Evolutionary conservation across 805 yeast species (phyloP).

Genomic region (Barnettozyma botsteinii): DNA sequence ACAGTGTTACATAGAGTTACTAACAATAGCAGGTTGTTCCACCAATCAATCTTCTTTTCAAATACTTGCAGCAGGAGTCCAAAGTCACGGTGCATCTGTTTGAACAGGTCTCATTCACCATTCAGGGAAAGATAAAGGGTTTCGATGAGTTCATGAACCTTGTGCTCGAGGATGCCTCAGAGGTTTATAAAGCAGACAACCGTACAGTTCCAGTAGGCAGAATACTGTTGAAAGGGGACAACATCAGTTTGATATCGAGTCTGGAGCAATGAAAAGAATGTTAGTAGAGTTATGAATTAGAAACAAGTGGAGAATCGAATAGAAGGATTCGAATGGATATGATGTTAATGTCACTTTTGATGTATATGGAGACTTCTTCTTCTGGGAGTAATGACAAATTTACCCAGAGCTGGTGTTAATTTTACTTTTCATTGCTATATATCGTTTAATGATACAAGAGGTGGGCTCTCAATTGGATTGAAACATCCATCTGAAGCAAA

Average conservation of each 20-base stretch:
- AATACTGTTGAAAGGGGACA: constrained; percentile 87
- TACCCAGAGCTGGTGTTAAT: no score
- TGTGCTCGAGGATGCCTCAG: constrained; percentile 56
- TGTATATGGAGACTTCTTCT: no score
- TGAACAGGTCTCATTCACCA: constrained; percentile 72
- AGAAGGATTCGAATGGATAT: no score
- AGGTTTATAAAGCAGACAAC: constrained; percentile 52
- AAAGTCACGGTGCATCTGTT: constrained; percentile 82
- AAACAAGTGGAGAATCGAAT: neutral
- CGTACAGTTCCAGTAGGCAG: constrained; percentile 56
- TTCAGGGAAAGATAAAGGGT: constrained; percentile 83
- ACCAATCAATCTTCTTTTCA: constrained; percentile 88
- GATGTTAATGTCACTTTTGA: no score
- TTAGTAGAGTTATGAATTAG: neutral
- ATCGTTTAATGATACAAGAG: no score
- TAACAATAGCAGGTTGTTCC: constrained; percentile 53
- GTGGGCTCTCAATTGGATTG: no score
- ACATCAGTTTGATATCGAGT: constrained; percentile 65
- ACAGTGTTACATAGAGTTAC: neutral
- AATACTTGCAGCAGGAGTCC: constrained; percentile 76
- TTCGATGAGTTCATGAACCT: constrained; percentile 97
- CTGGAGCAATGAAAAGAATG: constrained; percentile 12
- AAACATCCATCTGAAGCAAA: no score
- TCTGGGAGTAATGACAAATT: no score
- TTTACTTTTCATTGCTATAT: no score